Evolutionary conservation across 1,139 yeast species (phyloP), one percentile per base, ranked within the genome.

Genomic region (Geotrichum europaeum): DNA sequence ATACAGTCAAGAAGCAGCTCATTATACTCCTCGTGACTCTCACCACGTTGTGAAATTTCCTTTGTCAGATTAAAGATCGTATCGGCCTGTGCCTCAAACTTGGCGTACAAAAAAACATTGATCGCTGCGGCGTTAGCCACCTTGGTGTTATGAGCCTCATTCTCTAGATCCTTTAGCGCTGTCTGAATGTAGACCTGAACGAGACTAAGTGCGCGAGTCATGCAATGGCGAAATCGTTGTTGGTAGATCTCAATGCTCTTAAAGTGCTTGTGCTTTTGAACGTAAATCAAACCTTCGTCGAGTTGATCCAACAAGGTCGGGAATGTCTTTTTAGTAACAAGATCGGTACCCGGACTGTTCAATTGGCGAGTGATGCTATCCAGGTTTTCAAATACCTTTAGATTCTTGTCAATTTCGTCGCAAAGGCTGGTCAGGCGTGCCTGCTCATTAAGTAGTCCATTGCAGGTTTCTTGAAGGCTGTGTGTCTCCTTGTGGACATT

Each of bases 121-220:
- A 79, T 76, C 0, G 86, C 78, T 9, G 79, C 65, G 0, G 75
- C 63, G 9, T 69, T 64, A 53, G 69, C 50, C 66, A 66, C 43
- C 70, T 69, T 63, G 75, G 77, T 52, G 64, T 67, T 61, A 18
- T 73, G 71, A 43, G 87, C 77, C 10, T 78, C 81, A 28, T 73
- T 73, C 49, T 80, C 78, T 1, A 83, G 71, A 20, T 76, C 77
- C 61, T 81, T 83, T 55, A 91, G 71, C 53, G 81, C 81, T 53
- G 78, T 80, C 32, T 80, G 79, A 62, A 89, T 76, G 69, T 84
- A 89, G 66, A 86, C 88, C 65, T 86, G 82, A 25, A 90, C 82
- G 65, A 94, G 77, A 0, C 96, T 84, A 60, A 91, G 78, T 0
- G 96, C 86, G 63, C 97, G 81, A 0, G 95, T 86, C 82, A 91